A percentile compares a stretch with the other conserved stretches of the same genome.
These are phyloP conservation scores for Alternaria atra DNA, from an alignment of 2,329 filamentous ascomycete genomes.

Conservation along the genomic window DNA sequence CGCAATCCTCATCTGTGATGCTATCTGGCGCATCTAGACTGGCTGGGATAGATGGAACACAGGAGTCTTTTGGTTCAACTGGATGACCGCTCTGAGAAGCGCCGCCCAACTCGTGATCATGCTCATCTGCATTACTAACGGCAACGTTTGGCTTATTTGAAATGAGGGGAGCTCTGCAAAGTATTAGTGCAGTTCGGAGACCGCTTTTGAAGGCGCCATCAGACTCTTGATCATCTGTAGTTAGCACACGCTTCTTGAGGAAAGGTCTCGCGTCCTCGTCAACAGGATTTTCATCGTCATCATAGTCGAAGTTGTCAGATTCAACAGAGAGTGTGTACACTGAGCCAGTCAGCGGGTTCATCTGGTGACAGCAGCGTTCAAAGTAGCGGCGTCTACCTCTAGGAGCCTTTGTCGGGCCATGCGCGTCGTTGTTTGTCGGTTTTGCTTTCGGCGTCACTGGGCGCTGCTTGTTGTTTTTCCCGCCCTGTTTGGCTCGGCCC, in stretches of 20 bases:
- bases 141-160: not conserved
- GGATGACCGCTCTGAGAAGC: not conserved
- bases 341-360: conserved; percentile 6
- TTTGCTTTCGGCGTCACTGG: not conserved
- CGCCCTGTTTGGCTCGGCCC: not conserved
- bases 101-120: not conserved
- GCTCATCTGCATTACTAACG: not conserved
- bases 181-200: not conserved
- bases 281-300: not conserved
- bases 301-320: not conserved
- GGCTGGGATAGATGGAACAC: not conserved
- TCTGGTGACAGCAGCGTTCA: not conserved
- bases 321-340: not conserved
- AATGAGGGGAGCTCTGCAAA: not conserved
- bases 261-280: not conserved
- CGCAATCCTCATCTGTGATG: not conserved
- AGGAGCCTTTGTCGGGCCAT: not conserved
- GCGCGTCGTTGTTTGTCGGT: not conserved
- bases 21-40: not conserved
- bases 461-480: not conserved
- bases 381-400: not conserved
- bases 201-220: not conserved
- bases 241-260: not conserved
- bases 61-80: not conserved
- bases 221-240: not conserved